These are phyloP conservation scores for Spathaspora boniae DNA, from an alignment of 805 yeast species.

Conservation along the genomic window DNA sequence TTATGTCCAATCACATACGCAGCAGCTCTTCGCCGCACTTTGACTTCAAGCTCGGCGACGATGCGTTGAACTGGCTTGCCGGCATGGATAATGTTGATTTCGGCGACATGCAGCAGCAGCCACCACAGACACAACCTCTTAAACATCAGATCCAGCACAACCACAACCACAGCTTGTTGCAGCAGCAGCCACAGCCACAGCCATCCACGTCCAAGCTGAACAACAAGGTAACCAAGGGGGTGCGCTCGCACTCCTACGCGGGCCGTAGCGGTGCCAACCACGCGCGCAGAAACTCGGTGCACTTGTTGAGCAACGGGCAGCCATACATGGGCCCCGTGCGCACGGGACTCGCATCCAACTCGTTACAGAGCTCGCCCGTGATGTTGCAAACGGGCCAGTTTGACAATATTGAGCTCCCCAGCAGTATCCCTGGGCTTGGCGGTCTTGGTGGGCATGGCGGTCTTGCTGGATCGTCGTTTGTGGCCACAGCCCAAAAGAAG, in stretches of 20 bases:
- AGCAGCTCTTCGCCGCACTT: slow-evolving; percentile 11
- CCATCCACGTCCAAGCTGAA: too few relatives aligned
- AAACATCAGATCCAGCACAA: too few relatives aligned
- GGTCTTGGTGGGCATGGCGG: slow-evolving; percentile 3
- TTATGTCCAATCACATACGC: slow-evolving; percentile 4
- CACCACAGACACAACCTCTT: too few relatives aligned
- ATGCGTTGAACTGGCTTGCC: slow-evolving; percentile 25
- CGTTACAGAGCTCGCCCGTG: slow-evolving; percentile 4
- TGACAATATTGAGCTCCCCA: slow-evolving; percentile 6
- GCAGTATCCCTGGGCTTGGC: neutral
- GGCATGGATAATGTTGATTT: slow-evolving; percentile 2
- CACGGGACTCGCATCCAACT: neutral
- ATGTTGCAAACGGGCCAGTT: slow-evolving; percentile 4
- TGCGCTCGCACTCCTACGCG: slow-evolving; percentile 7
- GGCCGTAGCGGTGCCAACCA: slow-evolving; percentile 2
- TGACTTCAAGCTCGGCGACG: slow-evolving; percentile 34
- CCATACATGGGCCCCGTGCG: neutral
- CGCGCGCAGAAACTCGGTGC: slow-evolving; percentile 21
- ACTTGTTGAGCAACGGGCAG: slow-evolving; percentile 4
- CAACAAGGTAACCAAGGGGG: too few relatives aligned
- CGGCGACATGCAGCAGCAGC: too few relatives aligned
- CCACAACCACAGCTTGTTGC: too few relatives aligned
- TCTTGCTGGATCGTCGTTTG: neutral
- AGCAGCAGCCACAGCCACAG: too few relatives aligned
- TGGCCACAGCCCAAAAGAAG: too few relatives aligned